Evolutionary conservation across 2,329 filamentous ascomycete genomes (phyloP), one percentile per base, ranked within the genome.

Genomic region (Colletotrichum siamense): DNA sequence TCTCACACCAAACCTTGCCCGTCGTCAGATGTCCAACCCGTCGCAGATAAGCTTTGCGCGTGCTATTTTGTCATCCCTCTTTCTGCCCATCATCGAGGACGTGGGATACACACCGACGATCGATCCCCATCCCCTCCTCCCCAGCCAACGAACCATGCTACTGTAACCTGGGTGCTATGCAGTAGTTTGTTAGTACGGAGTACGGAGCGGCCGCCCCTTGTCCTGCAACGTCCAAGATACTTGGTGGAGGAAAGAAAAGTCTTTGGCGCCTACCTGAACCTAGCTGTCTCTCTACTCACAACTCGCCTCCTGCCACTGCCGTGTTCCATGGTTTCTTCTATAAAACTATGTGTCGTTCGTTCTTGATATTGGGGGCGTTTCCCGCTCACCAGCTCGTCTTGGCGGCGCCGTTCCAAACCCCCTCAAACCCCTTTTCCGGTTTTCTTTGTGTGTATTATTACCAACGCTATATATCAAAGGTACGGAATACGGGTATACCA

Each of bases 31-130:
- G 59, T 63, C 66, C 67, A 62, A 57, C 32, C 62, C 71, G 67
- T 74, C 67, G 59, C 59, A 74, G 49, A 61, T 74, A 65, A 65
- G 71, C 67, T 74, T 71, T 71, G 66, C 22, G 15, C n/a, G 44
- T 62, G 65, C 26, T 32, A 59, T 69, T 69, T 62, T 34, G 9
- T 34, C 63, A 71, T 71, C 69, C 32, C 59, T 67, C 6, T 12
- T 32, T 66, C 7, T 32, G 36, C 22, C 26, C 64, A 26, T 61
- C 63, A 62, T 49, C 70, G 64, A 34, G n/a, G 36, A 5, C 28
- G 22, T 24, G 18, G 55, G 22, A 59, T 16, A 24, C 55, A 24
- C 34, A 63, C 70, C n/a, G 55, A 63, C 64, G 70, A 71, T 71
- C 67, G 32, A 71, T 66, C 59, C 61, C 28, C 32, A 34, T 34